Conservation (phyloP, 768 basidiomycete genomes). For the Lyophyllum atratum region DNA sequence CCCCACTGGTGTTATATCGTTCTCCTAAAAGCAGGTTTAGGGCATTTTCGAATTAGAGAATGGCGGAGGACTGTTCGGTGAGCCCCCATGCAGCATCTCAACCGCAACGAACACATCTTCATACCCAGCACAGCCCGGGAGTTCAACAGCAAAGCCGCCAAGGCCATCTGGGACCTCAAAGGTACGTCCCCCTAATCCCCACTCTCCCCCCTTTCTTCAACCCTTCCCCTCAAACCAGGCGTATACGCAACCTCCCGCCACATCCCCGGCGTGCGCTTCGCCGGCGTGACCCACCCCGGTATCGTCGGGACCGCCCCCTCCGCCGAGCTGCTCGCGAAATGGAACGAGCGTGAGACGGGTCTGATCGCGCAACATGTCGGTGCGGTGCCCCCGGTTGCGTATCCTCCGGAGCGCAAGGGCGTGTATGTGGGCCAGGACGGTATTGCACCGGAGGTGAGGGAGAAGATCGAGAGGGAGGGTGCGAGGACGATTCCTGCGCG, state of each 20-base stretch:
- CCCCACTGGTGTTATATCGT: not conserved
- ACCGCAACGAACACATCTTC: not conserved
- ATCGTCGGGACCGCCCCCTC: slow-evolving; percentile 80
- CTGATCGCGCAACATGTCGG: slow-evolving; percentile 56
- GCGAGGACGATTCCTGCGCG: slow-evolving; percentile 75
- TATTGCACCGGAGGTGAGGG: slow-evolving; percentile 43
- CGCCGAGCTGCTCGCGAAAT: slow-evolving; percentile 66
- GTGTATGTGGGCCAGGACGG: slow-evolving; percentile 72
- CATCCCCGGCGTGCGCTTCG: slow-evolving; percentile 79
- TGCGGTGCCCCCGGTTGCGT: slow-evolving; percentile 66
- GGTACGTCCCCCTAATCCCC: slow-evolving; percentile 31
- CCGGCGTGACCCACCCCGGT: slow-evolving; percentile 76
- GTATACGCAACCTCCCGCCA: slow-evolving; percentile 75
- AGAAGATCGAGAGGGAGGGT: slow-evolving; percentile 64
- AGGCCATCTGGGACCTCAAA: slow-evolving; percentile 82
- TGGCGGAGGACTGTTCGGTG: slow-evolving; percentile 72
- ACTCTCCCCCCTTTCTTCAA: not conserved
- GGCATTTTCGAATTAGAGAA: slow-evolving; percentile 77
- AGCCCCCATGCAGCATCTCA: not conserved
- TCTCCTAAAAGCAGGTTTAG: too few relatives aligned
- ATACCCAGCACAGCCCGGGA: slow-evolving; percentile 46
- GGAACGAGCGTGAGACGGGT: slow-evolving; percentile 72
- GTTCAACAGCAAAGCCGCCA: slow-evolving; percentile 70
- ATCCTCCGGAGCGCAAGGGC: slow-evolving; percentile 57
- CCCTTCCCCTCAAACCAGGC: slow-evolving; percentile 37